Base-by-base conservation (phyloP, 768 basidiomycete species). In the Macrolepiota albuminosa region DNA sequence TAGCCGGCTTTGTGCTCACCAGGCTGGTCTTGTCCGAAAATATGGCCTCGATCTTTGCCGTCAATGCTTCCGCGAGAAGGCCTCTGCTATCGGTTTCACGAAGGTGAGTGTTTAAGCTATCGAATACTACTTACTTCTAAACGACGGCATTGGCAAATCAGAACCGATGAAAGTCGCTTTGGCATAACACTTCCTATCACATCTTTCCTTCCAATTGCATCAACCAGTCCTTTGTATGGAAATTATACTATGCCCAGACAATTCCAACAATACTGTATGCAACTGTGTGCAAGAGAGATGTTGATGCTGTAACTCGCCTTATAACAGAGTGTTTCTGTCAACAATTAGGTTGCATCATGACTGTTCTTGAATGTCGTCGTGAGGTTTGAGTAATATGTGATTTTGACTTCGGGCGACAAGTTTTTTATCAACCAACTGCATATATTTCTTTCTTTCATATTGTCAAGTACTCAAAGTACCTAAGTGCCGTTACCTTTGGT, bases 11-110 rank as follows among this genome's bases (percentile, higher is more conserved):
- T 97, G 95, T 70, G 91, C 94, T 40, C 95, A 97, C 76, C 93
- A 95, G 77, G 95, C 93, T 69, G 95, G 95, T 88, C 86, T 97
- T 75, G 94, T 97, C 76, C 91, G 95, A 78, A 93, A 95, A 78
- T 95, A 96, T 77, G 94, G 95, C 59, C 86, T 96, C 67, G 93
- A 96, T 80, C 89, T 97, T 68, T 97, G 95, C 80, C 91, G 95
- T 77, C 95, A 97, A 77, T 97, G 95, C 79, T 97, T 96, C 90
- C 91, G 95, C 68, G 95, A 97, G 81, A 95, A 94, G 80, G 83
- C 93, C 55, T 84, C 87, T 67, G 88, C 90, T 61, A 97, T 97
- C 69, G 95, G 95, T 61, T 97, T 97, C 82, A 80, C 83, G 72
- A 97, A 97, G 91, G 95, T 95, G 66, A 65, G 81, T 33, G 21